Conservation (phyloP, 2,329 filamentous ascomycete genomes). For the Aspergillus fructus region DNA sequence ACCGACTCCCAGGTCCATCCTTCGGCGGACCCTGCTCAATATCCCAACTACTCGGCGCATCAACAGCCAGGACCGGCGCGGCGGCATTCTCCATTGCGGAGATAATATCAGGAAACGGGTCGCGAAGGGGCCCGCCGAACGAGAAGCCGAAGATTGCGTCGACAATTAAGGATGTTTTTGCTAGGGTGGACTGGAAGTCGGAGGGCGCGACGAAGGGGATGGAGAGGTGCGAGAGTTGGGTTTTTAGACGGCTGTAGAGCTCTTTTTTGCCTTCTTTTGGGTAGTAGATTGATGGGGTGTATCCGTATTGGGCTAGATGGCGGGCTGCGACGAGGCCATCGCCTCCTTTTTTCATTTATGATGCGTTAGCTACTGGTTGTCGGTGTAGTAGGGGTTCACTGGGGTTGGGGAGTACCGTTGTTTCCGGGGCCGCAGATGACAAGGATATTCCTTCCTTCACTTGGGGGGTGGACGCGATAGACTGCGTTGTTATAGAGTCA, state of each 20-base stretch:
- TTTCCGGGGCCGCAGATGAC: conserved; percentile 87
- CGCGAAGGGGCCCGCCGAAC: conserved; percentile 87
- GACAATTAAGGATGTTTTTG: conserved; percentile 73
- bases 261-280: conserved; percentile 90
- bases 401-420: conserved; percentile 46
- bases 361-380: not conserved
- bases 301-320: conserved; percentile 89
- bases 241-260: conserved; percentile 72
- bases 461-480: conserved; percentile 76
- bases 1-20: conserved; percentile 73
- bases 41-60: conserved; percentile 92
- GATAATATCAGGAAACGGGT: conserved; percentile 84
- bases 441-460: conserved; percentile 69
- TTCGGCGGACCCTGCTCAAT: conserved; percentile 81
- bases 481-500: conserved; percentile 52
- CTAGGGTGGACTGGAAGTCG: conserved; percentile 69
- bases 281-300: conserved; percentile 84
- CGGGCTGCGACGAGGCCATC: conserved; percentile 93
- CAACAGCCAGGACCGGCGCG: conserved; percentile 80
- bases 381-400: not conserved
- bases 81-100: conserved; percentile 69
- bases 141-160: conserved; percentile 97
- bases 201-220: conserved; percentile 68
- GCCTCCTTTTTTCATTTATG: conserved; percentile 60
- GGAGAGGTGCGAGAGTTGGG: conserved; percentile 78